Base-by-base conservation (phyloP, 2,329 filamentous ascomycete genomes). In the Gaeumannomyces sp. region DNA sequence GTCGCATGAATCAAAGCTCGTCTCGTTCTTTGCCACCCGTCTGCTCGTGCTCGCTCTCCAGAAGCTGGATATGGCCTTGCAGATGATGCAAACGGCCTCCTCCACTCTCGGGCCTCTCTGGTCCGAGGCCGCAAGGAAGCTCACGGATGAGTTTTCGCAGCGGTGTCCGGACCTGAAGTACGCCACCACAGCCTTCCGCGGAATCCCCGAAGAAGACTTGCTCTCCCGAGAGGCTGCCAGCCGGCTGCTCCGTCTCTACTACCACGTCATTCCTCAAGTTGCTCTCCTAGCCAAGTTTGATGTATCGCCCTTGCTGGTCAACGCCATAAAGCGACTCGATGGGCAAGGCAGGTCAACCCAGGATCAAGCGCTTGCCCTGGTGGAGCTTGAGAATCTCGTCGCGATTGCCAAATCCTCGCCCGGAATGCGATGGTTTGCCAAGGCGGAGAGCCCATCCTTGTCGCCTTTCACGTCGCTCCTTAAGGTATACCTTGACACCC, bases 351-450 rank as follows among this genome's bases (percentile, higher is more conserved):
- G 58, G 58, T 69, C 61, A 80, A 85, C 60, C 75, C 77, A 80
- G 64, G 77, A 82, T 61, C 76, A 80, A 62, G 81, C 81, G 1
- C 78, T 93, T 60, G 80, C 85, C 28, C 75, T 90, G 13, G 85
- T 93, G 71, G 91, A 96, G 75, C 79, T 97, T 33, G 89, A 93
- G 73, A 91, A 94, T 73, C 80, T 96, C 25, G 85, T 97, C 25
- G 84, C 87, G 35, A 91, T 97, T 73, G 92, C 93, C 4, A 85
- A 87, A 67, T 86, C 89, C 70, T 96, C 93, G 3, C 87, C 91
- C 0, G 88, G 89, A 7, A 95, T 97, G 88, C 87, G 90, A 67
- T 98, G 94, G 94, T 97, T 95, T 79, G 84, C 90, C 67, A 93
- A 91, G 72, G 84, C 79, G 66, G 85, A 89, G 68, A 82, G 82